A percentile compares a stretch with the other conserved stretches of the same genome.
phyloP scores from a whole-genome alignment of 768 basidiomycete genomes.

The Hemileccinum rubropunctum region DNA sequence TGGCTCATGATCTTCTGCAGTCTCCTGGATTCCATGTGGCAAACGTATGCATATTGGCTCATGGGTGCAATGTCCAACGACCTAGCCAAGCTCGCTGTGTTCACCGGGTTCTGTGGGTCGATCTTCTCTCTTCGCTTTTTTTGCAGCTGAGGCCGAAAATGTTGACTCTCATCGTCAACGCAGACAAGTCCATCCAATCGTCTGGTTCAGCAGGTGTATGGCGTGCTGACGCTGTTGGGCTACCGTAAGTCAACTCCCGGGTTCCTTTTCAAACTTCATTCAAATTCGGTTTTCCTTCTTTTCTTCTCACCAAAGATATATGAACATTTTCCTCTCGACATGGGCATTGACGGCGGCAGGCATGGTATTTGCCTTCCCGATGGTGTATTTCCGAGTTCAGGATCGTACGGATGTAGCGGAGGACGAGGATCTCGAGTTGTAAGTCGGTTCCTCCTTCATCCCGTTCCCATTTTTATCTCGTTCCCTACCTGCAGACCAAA shows the following conservation, averaged over 20 bases:
- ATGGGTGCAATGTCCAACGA: conserved; percentile 89
- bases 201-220: conserved; percentile 70
- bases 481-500: neutral
- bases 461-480: neutral
- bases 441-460: conserved; percentile 15
- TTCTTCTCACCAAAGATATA: conserved; percentile 41
- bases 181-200: conserved; percentile 76
- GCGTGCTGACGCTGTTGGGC: conserved; percentile 61
- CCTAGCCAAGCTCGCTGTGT: conserved; percentile 74
- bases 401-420: conserved; percentile 41
- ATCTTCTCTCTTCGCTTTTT: no score
- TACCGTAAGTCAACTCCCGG: conserved; percentile 47
- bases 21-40: conserved; percentile 84
- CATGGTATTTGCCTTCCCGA: conserved; percentile 64
- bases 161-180: no score
- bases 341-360: conserved; percentile 67
- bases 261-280: neutral
- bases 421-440: conserved; percentile 50
- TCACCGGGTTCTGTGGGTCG: conserved; percentile 74
- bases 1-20: conserved; percentile 72
- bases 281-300: neutral
- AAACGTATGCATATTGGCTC: conserved; percentile 79
- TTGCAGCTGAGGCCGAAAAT: no score
- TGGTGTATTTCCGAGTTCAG: conserved; percentile 69
- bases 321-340: conserved; percentile 73